Conservation (phyloP, 257 asterid species). For the Nicotiana undulata region DNA sequence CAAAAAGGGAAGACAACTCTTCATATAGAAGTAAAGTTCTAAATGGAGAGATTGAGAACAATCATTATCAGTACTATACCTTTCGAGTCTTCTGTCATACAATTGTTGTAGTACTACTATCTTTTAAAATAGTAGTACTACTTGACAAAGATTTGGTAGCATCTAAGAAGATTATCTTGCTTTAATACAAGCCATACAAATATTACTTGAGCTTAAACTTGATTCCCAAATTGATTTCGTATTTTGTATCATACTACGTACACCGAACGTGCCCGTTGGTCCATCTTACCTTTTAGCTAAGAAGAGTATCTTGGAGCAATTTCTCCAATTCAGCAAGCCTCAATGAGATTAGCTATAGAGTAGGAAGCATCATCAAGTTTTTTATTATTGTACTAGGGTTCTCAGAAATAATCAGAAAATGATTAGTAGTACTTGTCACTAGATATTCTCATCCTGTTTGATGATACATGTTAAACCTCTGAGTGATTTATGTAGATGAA, state of each 20-base stretch:
- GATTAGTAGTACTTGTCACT: too few relatives aligned
- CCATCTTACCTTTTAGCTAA: too few relatives aligned
- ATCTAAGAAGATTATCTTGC: not conserved
- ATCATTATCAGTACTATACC: not conserved
- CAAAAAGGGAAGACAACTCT: not conserved
- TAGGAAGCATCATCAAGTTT: too few relatives aligned
- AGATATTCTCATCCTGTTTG: too few relatives aligned
- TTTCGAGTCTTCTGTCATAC: not conserved
- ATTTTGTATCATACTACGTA: not conserved
- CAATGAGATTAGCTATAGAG: too few relatives aligned
- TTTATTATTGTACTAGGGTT: too few relatives aligned
- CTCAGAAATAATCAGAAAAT: too few relatives aligned
- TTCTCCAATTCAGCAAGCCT: too few relatives aligned
- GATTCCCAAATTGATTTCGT: not conserved
- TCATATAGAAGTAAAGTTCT: not conserved
- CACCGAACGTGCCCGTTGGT: too few relatives aligned
- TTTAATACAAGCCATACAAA: not conserved
- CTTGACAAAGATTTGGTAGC: not conserved
- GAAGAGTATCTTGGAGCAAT: too few relatives aligned
- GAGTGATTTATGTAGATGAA: too few relatives aligned
- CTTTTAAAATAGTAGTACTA: not conserved
- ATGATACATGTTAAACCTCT: too few relatives aligned
- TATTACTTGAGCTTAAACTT: not conserved
- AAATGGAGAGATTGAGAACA: not conserved
- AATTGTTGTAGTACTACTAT: not conserved